A percentile compares a stretch with the other conserved stretches of the same genome.
phyloP scores from a whole-genome alignment of 345 rosid genomes.

The Moricandia arvensis region DNA sequence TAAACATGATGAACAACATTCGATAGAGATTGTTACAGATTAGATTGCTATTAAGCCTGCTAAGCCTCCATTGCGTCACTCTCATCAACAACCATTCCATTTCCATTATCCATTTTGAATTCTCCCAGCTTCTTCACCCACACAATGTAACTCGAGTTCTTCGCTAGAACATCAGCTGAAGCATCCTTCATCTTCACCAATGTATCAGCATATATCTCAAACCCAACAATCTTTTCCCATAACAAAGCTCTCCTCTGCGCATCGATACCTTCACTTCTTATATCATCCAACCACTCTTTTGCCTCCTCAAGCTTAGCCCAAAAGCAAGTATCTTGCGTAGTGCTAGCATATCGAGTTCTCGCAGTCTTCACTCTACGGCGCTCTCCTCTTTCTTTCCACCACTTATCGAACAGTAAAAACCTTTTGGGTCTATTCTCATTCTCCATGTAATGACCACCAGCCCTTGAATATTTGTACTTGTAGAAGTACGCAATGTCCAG shows the following conservation, averaged over 20 bases:
- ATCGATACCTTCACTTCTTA: slow-evolving; percentile 43
- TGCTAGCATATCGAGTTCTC: slow-evolving; percentile 54
- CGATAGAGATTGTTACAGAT: slow-evolving; percentile 2
- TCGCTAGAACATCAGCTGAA: slow-evolving; percentile 59
- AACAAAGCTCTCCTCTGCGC: slow-evolving; percentile 9
- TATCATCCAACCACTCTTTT: slow-evolving; percentile 46
- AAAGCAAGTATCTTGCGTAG: slow-evolving; percentile 82
- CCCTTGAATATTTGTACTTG: slow-evolving; percentile 34
- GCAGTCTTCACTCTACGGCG: slow-evolving; percentile 4
- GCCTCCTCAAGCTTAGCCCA: slow-evolving; percentile 92
- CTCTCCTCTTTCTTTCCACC: slow-evolving; percentile 46
- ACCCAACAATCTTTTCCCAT: slow-evolving; percentile 40
- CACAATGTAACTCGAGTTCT: slow-evolving; percentile 59
- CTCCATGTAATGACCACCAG: slow-evolving; percentile 47
- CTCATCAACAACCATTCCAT: slow-evolving; percentile 10
- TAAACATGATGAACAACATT: slow-evolving; percentile 2
- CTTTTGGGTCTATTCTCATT: slow-evolving; percentile 65
- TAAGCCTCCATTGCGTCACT: slow-evolving; percentile 30
- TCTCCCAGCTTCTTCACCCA: slow-evolving; percentile 53
- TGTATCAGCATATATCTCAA: slow-evolving; percentile 44
- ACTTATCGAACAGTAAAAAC: slow-evolving; percentile 59
- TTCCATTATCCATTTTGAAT: slow-evolving; percentile 32
- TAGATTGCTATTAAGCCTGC: slow-evolving; percentile 2
- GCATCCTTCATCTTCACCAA: slow-evolving; percentile 58
- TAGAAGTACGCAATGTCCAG: slow-evolving; percentile 75